A percentile compares a stretch with the other conserved stretches of the same genome.
Conservation (phyloP, 768 basidiomycete genomes). For the Dacryopinax spathularia region DNA sequence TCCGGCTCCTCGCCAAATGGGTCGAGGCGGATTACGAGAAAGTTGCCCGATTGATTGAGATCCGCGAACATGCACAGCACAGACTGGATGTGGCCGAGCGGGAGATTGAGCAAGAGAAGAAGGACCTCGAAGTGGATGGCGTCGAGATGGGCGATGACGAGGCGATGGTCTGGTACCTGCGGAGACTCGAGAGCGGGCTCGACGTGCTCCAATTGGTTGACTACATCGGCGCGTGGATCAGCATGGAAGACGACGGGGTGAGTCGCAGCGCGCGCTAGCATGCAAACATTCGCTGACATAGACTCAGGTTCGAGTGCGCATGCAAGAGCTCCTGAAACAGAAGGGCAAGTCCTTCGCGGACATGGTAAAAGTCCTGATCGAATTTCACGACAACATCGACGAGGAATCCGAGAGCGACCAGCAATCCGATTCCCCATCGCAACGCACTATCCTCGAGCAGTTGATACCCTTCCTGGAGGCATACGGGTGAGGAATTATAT, state of each 20-base stretch:
- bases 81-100: conserved; percentile 47
- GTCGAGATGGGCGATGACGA: conserved; percentile 47
- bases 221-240: conserved; percentile 86
- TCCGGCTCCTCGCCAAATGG: conserved; percentile 81
- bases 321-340: conserved; percentile 58
- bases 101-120: conserved; percentile 55
- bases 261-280: conserved; percentile 22
- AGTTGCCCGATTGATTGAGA: conserved; percentile 80
- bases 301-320: conserved; percentile 60
- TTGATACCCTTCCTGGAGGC: conserved; percentile 48
- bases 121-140: conserved; percentile 41
- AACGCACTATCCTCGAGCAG: conserved; percentile 52
- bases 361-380: conserved; percentile 53
- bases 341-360: conserved; percentile 56
- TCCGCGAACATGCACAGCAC: conserved; percentile 53
- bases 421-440: conserved; percentile 33
- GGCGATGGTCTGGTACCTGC: conserved; percentile 71
- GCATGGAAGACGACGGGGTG: conserved; percentile 98
- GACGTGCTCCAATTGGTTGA: conserved; percentile 84
- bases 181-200: conserved; percentile 71
- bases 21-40: conserved; percentile 89
- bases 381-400: conserved; percentile 61
- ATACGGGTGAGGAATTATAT: conserved; percentile 21
- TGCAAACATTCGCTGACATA: not conserved
- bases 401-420: conserved; percentile 30